A percentile compares a stretch with the other conserved stretches of the same genome.
Evolutionary conservation across 768 basidiomycete species (phyloP).

Genomic region (Lyophyllum shimeji): DNA sequence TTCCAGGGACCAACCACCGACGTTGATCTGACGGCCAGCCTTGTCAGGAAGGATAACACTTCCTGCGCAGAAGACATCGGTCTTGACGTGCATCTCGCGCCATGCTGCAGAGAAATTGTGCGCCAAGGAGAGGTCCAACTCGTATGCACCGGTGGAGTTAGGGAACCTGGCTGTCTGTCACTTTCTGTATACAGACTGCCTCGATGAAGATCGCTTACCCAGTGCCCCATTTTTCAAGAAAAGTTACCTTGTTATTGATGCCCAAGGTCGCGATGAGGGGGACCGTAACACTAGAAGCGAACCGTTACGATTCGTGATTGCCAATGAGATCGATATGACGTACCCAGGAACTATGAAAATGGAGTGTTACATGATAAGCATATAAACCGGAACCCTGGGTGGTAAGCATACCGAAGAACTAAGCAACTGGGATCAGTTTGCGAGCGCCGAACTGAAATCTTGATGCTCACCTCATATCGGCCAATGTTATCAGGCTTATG

Average conservation of each 20-base stretch:
- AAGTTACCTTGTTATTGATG: conserved; percentile 78
- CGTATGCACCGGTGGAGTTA: conserved; percentile 78
- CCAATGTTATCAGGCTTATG: conserved; percentile 64
- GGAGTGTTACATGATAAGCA: neutral
- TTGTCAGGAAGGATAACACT: conserved; percentile 76
- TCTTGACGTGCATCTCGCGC: conserved; percentile 75
- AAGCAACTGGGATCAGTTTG: conserved; percentile 6
- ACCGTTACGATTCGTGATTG: neutral
- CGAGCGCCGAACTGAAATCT: neutral
- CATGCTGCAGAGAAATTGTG: conserved; percentile 54
- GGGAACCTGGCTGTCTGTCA: conserved; percentile 30
- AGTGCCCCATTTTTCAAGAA: conserved; percentile 76
- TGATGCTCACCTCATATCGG: conserved; percentile 59
- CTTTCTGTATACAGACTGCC: conserved; percentile 6
- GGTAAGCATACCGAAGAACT: conserved; percentile 47
- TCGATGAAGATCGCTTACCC: conserved; percentile 31
- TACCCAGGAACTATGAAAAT: conserved; percentile 45
- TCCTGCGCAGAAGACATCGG: conserved; percentile 80
- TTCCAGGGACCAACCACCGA: conserved; percentile 69
- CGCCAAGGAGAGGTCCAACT: conserved; percentile 64
- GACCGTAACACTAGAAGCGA: conserved; percentile 53
- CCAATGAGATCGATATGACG: conserved; percentile 15
- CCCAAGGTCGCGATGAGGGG: conserved; percentile 76
- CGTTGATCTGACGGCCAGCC: conserved; percentile 61
- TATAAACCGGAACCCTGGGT: neutral